Conservation (phyloP, 306 rosid genomes). For the Malus sylvestris region DNA sequence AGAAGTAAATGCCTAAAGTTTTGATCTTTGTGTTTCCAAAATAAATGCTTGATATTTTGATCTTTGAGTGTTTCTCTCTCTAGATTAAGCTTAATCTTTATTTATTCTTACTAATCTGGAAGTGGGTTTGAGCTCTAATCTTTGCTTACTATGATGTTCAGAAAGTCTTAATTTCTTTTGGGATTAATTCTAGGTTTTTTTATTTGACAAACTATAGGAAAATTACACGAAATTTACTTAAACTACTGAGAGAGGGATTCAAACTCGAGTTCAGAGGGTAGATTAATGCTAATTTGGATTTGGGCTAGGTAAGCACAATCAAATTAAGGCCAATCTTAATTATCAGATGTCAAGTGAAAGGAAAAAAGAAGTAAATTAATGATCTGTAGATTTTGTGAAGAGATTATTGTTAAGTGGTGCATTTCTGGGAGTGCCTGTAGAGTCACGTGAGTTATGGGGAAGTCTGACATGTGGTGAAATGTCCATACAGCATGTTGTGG, state of each 20-base stretch:
- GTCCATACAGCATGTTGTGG: background rate
- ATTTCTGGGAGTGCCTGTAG: background rate
- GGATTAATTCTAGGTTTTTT: background rate
- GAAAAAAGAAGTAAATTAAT: background rate
- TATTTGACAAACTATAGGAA: too few relatives aligned
- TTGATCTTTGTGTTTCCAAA: background rate
- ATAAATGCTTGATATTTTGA: background rate
- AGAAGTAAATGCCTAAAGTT: background rate
- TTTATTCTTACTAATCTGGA: background rate
- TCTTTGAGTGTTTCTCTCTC: background rate
- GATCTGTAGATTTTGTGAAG: background rate
- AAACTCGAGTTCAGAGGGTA: too few relatives aligned
- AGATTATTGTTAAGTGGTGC: background rate
- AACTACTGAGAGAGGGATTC: too few relatives aligned
- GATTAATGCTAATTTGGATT: background rate
- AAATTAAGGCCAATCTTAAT: background rate
- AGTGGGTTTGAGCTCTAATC: background rate
- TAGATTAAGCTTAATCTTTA: background rate
- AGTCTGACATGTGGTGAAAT: background rate
- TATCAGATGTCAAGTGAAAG: background rate
- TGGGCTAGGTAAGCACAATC: background rate
- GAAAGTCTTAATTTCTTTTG: background rate
- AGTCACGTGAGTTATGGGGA: background rate
- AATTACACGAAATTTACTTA: background rate
- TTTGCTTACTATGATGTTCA: background rate